phyloP scores from a whole-genome alignment of 148 eudicot genomes.

The Rhododendron vialii region DNA sequence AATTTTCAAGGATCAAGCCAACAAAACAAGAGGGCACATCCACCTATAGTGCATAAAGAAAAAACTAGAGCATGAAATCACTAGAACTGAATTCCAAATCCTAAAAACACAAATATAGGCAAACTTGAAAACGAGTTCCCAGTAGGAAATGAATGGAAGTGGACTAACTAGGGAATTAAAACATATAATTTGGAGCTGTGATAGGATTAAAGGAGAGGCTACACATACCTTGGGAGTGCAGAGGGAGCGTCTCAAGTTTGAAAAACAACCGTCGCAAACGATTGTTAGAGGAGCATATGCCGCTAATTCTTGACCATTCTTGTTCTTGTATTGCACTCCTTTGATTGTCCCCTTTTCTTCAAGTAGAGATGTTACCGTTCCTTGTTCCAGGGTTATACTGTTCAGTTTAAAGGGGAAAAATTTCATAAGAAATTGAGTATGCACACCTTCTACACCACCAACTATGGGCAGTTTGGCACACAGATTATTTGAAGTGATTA shows the following conservation, averaged over 20 bases:
- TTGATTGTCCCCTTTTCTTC: conserved; percentile 55
- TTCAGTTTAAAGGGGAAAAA: background rate
- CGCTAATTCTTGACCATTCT: conserved; percentile 39
- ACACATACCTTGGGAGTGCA: conserved; percentile 55
- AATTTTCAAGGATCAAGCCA: conserved; percentile 31
- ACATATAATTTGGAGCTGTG: too few relatives aligned
- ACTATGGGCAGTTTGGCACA: background rate
- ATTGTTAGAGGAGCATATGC: conserved; percentile 66
- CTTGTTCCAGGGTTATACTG: conserved; percentile 69
- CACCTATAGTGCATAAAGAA: conserved; percentile 17
- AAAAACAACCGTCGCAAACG: conserved; percentile 77
- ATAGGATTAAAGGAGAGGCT: background rate
- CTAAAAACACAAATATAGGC: background rate
- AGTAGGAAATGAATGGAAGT: background rate
- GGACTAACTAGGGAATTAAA: background rate
- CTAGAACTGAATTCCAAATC: background rate
- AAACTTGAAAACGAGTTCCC: background rate
- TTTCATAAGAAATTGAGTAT: background rate
- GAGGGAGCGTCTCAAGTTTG: conserved; percentile 61
- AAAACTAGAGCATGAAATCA: background rate
- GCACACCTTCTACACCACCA: background rate
- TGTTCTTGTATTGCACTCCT: conserved; percentile 70
- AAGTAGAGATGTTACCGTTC: conserved; percentile 61
- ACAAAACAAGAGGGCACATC: conserved; percentile 34
- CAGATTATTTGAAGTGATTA: background rate